Evolutionary conservation across 495 filamentous ascomycete species (phyloP), one percentile per base, ranked within the genome.

Genomic region (Mytilinidion resinicola): DNA sequence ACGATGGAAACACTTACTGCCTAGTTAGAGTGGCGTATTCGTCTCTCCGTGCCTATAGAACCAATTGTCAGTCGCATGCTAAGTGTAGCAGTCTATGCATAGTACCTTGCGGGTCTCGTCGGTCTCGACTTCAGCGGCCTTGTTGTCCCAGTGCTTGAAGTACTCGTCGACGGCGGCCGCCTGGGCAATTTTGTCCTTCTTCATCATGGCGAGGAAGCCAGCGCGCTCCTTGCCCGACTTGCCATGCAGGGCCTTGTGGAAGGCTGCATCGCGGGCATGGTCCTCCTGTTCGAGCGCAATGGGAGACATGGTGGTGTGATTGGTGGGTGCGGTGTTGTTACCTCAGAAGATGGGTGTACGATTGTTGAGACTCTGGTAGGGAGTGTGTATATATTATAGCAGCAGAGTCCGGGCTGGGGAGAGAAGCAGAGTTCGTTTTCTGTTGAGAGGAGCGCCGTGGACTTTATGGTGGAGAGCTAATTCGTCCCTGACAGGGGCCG

Each of bases 111-210:
- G 84, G 59, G 79, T 85, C 55, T 82, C 87, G 30, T 83, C 81
- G 0, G 92, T 98, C 82, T 98, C 93, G 21, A 80, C 78, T 42
- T 78, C 83, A 39, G 91, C 88, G 55, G 72, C 72, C 78, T 97
- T 93, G 79, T 95, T 89, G 76, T 98, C 93, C 88, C 92, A 98
- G 74, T 96, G 95, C 84, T 96, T 98, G 84, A 96, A 97, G 78
- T 98, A 98, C 74, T 97, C 92, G 67, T 96, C 91, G 36, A 95
- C 82, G 50, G 93, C 92, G 49, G 89, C 82, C 76, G 91, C 83
- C 72, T 97, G 89, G 2, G 93, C 90, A 10, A 76, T 77, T 51
- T 78, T 76, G 73, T 92, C 86, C 77, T 98, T 98, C 66, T 79
- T 78, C 55, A 95, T 76, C 86, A 96, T 89, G 59, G 93, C 88